Percentiles rank a stretch among this genome's conserved stretches.
phyloP scores from a whole-genome alignment of 371 early-diverging fungal genomes.

The Actinomucor elegans region DNA sequence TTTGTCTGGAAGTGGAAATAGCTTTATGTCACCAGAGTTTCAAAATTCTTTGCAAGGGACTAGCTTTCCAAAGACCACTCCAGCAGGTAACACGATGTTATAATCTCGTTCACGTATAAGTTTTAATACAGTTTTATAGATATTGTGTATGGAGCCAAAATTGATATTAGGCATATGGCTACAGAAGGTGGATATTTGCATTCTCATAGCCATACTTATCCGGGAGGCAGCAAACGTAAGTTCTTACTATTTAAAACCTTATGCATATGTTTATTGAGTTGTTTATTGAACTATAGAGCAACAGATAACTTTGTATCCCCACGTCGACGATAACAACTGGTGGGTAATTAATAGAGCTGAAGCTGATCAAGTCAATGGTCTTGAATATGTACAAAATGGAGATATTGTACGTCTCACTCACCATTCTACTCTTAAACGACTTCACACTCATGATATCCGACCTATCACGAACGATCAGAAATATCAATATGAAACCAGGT shows the following conservation, averaged over 20 bases:
- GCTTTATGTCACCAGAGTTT: conserved; percentile 86
- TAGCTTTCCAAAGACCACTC: conserved; percentile 49
- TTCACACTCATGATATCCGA: conserved; percentile 48
- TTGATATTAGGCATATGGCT: conserved; percentile 75
- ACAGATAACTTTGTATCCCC: conserved; percentile 22
- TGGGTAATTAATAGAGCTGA: conserved; percentile 70
- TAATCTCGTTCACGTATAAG: not conserved
- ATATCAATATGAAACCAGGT: conserved; percentile 85
- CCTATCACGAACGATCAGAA: conserved; percentile 79
- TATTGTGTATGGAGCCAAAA: conserved; percentile 73
- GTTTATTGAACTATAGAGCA: conserved; percentile 55
- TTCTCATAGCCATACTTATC: conserved; percentile 83
- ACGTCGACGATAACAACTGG: conserved; percentile 18
- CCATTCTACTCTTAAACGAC: conserved; percentile 33
- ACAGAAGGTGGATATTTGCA: conserved; percentile 83
- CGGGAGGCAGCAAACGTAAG: conserved; percentile 77
- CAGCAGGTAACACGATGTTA: conserved; percentile 13
- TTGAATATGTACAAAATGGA: conserved; percentile 49
- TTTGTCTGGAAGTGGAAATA: conserved; percentile 86
- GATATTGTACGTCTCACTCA: conserved; percentile 62
- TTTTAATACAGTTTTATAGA: conserved; percentile 32
- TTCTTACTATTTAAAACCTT: not conserved
- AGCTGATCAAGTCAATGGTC: conserved; percentile 29
- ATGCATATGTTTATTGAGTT: not conserved
- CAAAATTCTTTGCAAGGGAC: conserved; percentile 81